Percentiles rank a stretch among this genome's conserved stretches.
Evolutionary conservation across 169 alveolate species (phyloP).

Genomic region (Hepatocystis sp.): DNA sequence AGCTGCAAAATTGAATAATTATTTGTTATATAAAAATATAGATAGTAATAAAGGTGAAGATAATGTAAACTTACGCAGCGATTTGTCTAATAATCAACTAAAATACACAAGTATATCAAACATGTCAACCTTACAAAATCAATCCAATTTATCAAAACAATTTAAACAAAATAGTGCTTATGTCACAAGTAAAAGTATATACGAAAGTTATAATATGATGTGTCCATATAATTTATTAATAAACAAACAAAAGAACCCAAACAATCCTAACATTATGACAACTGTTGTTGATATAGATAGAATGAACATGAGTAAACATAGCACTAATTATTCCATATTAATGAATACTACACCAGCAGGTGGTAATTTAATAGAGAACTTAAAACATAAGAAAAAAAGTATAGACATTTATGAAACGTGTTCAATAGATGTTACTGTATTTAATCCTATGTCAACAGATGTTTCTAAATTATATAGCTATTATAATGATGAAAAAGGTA

Average conservation of each 20-base stretch:
- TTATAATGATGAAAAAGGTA: constrained; percentile 59
- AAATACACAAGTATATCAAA: no score
- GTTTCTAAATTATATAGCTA: constrained; percentile 49
- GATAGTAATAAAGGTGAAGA: constrained; percentile 16
- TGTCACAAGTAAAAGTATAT: constrained; percentile 8
- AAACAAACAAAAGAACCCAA: constrained; percentile 37
- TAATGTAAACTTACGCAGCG: constrained; percentile 6
- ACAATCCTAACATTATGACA: constrained; percentile 19
- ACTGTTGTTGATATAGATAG: not conserved
- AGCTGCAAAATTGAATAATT: constrained; percentile 1
- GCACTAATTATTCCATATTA: no score
- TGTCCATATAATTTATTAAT: constrained; percentile 39
- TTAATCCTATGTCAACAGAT: constrained; percentile 76
- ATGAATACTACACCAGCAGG: no score
- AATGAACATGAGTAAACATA: not conserved
- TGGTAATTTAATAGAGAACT: no score
- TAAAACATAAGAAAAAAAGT: no score
- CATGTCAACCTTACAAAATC: no score
- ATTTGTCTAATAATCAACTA: no score
- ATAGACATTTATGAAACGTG: no score
- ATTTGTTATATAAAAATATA: no score
- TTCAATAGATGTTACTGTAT: constrained; percentile 61
- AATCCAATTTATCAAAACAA: no score
- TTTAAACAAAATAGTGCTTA: no score
- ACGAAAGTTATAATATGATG: constrained; percentile 45